phyloP scores from a whole-genome alignment of 1,284 basidiomycete genomes.

The Microbotryum silenes-acaulis region DNA sequence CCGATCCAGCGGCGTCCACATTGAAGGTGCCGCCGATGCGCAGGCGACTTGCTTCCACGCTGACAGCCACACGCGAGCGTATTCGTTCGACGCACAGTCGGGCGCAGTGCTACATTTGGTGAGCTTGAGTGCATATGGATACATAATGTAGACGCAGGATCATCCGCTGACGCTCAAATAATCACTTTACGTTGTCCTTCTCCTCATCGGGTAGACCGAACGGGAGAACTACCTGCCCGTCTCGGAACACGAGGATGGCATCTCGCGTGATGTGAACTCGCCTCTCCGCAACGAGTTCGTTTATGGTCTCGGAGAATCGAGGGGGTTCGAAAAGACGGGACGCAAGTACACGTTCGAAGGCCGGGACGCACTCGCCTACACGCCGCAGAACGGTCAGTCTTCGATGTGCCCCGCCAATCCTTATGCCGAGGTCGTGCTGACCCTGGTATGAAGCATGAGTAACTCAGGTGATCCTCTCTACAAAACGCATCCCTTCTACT shows the following conservation, averaged over 20 bases:
- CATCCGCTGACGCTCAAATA: neutral
- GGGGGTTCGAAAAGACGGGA: conserved; percentile 23
- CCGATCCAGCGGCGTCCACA: neutral
- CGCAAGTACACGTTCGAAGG: conserved; percentile 26
- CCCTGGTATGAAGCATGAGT: too few species aligned
- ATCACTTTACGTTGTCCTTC: neutral
- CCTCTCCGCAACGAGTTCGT: conserved; percentile 23
- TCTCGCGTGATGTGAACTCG: neutral
- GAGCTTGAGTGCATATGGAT: neutral
- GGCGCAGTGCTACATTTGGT: conserved; percentile 20
- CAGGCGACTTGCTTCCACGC: conserved; percentile 4
- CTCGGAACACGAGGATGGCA: conserved; percentile 10
- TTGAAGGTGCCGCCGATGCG: neutral
- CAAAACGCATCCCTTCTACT: conserved; percentile 25
- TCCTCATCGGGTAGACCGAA: conserved; percentile 7
- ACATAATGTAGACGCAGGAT: neutral
- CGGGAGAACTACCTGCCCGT: conserved; percentile 27
- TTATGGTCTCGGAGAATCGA: conserved; percentile 28
- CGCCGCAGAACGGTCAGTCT: conserved; percentile 20
- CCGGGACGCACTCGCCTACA: conserved; percentile 20
- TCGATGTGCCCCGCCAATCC: conserved; percentile 2
- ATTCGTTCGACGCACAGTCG: conserved; percentile 18
- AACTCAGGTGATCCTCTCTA: conserved; percentile 14
- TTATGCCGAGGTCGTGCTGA: neutral
- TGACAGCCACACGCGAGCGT: conserved; percentile 24